These are phyloP conservation scores for Aspergillus proliferans DNA, from an alignment of 2,329 filamentous ascomycete genomes.

Conservation along the genomic window DNA sequence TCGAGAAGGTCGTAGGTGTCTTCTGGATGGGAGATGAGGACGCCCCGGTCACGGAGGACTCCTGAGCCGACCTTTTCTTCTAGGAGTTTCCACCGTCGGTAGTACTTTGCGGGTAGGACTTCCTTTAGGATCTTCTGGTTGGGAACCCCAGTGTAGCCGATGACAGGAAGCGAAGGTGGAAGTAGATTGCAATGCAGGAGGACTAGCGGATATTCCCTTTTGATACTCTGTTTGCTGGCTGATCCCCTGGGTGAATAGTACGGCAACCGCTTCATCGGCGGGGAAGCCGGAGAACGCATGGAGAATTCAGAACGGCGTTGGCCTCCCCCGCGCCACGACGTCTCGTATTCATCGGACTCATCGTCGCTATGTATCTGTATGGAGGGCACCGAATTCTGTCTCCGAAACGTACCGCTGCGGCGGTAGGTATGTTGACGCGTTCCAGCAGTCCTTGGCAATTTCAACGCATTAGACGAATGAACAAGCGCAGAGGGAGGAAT, in stretches of 20 bases:
- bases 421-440: constrained; percentile 21
- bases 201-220: constrained; percentile 51
- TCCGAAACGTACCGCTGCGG: constrained; percentile 35
- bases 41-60: constrained; percentile 51
- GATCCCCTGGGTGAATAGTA: constrained; percentile 28
- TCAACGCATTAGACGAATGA: constrained; percentile 23
- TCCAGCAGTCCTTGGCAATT: constrained; percentile 14
- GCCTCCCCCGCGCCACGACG: constrained; percentile 25
- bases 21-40: constrained; percentile 57
- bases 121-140: constrained; percentile 43
- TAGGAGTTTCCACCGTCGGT: constrained; percentile 45
- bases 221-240: constrained; percentile 26
- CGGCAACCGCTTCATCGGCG: constrained; percentile 27
- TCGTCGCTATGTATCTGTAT: constrained; percentile 41
- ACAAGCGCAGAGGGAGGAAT: constrained; percentile 34
- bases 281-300: constrained; percentile 27
- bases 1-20: constrained; percentile 59
- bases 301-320: constrained; percentile 24
- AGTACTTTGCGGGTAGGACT: constrained; percentile 43
- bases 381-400: constrained; percentile 40
- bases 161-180: constrained; percentile 47
- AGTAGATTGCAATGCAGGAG: constrained; percentile 56
- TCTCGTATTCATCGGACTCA: constrained; percentile 36
- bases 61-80: constrained; percentile 49
- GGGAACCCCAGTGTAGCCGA: constrained; percentile 26